Evolutionary conservation across 148 eudicot species (phyloP).

Genomic region (Chenopodium album): DNA sequence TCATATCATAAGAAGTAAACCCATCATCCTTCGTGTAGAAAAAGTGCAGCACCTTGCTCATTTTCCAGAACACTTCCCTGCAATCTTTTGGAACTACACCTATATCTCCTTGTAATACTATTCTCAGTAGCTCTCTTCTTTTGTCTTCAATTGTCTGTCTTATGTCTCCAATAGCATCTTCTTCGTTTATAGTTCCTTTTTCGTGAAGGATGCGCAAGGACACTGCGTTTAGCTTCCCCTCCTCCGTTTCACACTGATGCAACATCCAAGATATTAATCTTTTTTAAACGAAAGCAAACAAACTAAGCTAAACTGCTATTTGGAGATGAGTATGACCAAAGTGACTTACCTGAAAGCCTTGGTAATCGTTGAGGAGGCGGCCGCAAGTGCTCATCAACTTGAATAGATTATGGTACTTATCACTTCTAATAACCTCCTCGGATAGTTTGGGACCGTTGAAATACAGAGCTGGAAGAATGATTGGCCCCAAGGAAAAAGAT

Average conservation of each 20-base stretch:
- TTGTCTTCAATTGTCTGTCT: constrained; percentile 31
- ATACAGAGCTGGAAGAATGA: constrained; percentile 80
- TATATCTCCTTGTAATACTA: constrained; percentile 47
- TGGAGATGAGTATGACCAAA: background rate
- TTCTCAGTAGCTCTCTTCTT: constrained; percentile 62
- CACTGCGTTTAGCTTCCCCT: constrained; percentile 71
- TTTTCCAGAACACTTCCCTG: constrained; percentile 76
- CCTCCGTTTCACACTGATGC: constrained; percentile 66
- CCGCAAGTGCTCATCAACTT: constrained; percentile 78
- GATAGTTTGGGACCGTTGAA: constrained; percentile 65
- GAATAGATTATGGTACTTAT: constrained; percentile 50
- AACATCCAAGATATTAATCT: background rate
- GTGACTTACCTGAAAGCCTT: constrained; percentile 53
- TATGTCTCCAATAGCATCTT: constrained; percentile 46
- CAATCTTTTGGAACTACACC: constrained; percentile 65
- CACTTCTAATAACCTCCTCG: constrained; percentile 44
- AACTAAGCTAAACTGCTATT: too few species aligned
- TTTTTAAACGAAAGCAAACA: background rate
- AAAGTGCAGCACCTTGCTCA: constrained; percentile 56
- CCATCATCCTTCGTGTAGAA: constrained; percentile 79
- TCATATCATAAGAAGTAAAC: constrained; percentile 54
- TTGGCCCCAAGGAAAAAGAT: constrained; percentile 88
- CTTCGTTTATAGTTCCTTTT: constrained; percentile 38
- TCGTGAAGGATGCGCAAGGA: constrained; percentile 46
- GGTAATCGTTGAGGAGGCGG: constrained; percentile 77